Base-by-base conservation (phyloP, 495 filamentous ascomycete species). In the Hypoxylon intermedium region DNA sequence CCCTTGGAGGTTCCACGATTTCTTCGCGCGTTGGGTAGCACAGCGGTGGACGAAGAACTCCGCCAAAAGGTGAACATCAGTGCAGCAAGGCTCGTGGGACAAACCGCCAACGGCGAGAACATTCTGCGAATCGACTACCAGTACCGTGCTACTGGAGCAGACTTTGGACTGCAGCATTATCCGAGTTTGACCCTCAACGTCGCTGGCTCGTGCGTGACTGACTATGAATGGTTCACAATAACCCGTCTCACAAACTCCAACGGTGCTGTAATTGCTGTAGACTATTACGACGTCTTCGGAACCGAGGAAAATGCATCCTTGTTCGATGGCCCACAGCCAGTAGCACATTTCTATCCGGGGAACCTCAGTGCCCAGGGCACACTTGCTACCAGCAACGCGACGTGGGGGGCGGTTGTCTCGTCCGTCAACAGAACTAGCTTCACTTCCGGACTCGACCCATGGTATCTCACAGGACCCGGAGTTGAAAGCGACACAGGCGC, bases 121-220 rank as follows among this genome's bases (percentile, higher is more conserved):
- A 62, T 72, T 16, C n/a, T 45, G 7, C 57, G 45, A 5, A 42
- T 75, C 26, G 45, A 70, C 20, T 77, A 77, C 49, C 23, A 45
- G 15, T 77, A 77, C 57, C 45, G 36, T 23, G 65, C 68, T 43
- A 68, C 48, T 9, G 74, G 65, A 21, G 53, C 53, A 13, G 74
- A 77, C 51, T 61, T 77, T 24, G 74, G 74, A 1, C 47, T 77
- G 15, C 74, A 75, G 40, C 50, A 63, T 20, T 63, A 40, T 24
- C 68, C 73, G 2, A 65, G 43, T 6, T 66, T 76, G 20, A 56
- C 33, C 6, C 63, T 76, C 18, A 64, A 56, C 5, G 68, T 76
- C 38, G 43, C 21, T 2, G 74, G 74, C 36, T 72, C 74, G 1
- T 76, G 74, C 57, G 21, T 51, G 9, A 76, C 72, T 11, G 72